Base-by-base conservation (phyloP, 108 stramenopile genomes). In the Cylindrotheca fusiformis region DNA sequence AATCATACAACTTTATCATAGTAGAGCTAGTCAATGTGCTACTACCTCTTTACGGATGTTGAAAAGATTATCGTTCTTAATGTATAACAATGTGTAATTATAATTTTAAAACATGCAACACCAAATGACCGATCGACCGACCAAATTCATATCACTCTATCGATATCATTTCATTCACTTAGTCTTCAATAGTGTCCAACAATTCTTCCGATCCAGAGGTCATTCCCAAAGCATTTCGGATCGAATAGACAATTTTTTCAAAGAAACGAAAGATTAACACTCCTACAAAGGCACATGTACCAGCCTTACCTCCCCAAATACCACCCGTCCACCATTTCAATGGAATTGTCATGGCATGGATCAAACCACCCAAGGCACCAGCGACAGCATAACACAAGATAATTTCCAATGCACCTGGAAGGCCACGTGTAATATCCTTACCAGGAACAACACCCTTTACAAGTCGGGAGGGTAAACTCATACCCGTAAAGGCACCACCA, bases 241-340 rank as follows among this genome's bases (percentile, higher is more conserved):
- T 10, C 6, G 36, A 10, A 41, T 41, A 41, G 36, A 41, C 36
- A 6, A 41, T 41, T 14, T 41, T 41, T 41, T 41, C 36, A 6
- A 41, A 41, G 6, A 6, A 6, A 10, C 36, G 36, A 41, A 41
- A 52, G 46, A 46, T 10, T 6, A 6, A 41, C 6, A 41, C 36
- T 10, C 76, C 85, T 4, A 80, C 70, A 53, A 83, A 83, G 8
- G 75, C 76, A 59, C 85, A 86, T 24, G 75, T 32, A n/a, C 85
- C 85, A 25, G 82, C 82, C 52, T 86, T 86, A 26, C 85, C 85
- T 19, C 85, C 85, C 85, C 85, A 86, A 25, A 75, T 78, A 31
- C 44, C 66, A 32, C 74, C 77, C 46, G 69, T 70, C 85, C 85
- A 86, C 63, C 74, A 80, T 18, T 80, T 80, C 48, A 44, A 62